Conservation (phyloP, 164 flowering plant species). For the Dillenia turbinata region DNA sequence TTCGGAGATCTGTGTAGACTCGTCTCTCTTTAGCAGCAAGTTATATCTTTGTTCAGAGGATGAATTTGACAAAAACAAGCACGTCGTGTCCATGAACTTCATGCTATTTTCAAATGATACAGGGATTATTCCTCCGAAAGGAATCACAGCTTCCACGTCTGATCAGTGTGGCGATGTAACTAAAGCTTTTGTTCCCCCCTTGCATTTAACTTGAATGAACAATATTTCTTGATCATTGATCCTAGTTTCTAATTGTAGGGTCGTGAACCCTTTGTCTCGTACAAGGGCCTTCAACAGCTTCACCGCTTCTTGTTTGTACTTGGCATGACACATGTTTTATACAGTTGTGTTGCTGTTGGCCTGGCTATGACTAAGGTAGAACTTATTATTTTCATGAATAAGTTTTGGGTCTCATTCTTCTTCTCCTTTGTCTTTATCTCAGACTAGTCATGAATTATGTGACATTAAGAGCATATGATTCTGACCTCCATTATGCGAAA, state of each 20-base stretch:
- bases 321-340: conserved; percentile 86
- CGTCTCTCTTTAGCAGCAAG: conserved; percentile 70
- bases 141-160: conserved; percentile 15
- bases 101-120: conserved; percentile 28
- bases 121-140: conserved; percentile 26
- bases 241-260: conserved; percentile 43
- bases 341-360: conserved; percentile 71
- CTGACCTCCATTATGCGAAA: too few species aligned
- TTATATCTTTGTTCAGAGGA: conserved; percentile 66
- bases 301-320: conserved; percentile 88
- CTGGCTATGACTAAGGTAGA: conserved; percentile 82
- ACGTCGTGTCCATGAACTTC: conserved; percentile 18
- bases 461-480: too few species aligned
- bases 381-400: conserved; percentile 4
- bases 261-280: conserved; percentile 84
- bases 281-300: conserved; percentile 91
- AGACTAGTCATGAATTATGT: too few species aligned
- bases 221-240: background rate
- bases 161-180: conserved; percentile 67
- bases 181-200: background rate
- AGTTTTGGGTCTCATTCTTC: background rate
- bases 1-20: conserved; percentile 79
- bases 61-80: conserved; percentile 28
- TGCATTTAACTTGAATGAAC: background rate
- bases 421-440: too few species aligned